Percentiles rank a stretch among this genome's conserved stretches.
Evolutionary conservation across 805 yeast genomes (phyloP).

Genomic region (Clavispora asparagi): DNA sequence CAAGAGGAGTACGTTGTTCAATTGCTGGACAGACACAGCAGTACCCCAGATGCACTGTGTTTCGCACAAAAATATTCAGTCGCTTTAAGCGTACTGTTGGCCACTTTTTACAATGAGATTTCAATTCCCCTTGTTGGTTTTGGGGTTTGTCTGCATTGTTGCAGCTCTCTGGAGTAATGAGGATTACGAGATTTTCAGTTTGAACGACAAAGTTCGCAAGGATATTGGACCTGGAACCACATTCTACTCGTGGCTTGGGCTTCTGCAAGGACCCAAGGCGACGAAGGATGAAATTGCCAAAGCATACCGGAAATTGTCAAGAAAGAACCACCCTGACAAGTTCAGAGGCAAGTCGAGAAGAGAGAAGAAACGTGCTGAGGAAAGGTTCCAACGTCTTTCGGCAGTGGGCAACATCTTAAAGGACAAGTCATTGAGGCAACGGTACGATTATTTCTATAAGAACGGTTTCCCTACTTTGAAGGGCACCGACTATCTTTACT

Average conservation of each 20-base stretch:
- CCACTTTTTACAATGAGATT: conserved; percentile 6
- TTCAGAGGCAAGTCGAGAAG: conserved; percentile 19
- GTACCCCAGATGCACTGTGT: background rate
- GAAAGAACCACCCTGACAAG: conserved; percentile 85
- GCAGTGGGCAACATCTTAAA: conserved; percentile 70
- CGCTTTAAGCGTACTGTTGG: background rate
- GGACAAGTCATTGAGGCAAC: conserved; percentile 45
- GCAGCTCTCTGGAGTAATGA: conserved; percentile 51
- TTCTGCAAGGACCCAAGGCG: conserved; percentile 43
- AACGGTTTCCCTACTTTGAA: conserved; percentile 85
- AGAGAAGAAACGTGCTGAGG: conserved; percentile 49
- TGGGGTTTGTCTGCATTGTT: conserved; percentile 16
- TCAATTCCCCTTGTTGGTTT: conserved; percentile 9
- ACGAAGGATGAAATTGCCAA: conserved; percentile 51
- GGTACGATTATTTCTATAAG: conserved; percentile 79
- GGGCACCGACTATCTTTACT: conserved; percentile 59
- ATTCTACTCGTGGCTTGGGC: conserved; percentile 64
- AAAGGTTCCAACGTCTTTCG: conserved; percentile 73
- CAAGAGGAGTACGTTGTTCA: too few species aligned
- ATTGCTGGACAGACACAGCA: too few species aligned
- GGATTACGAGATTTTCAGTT: conserved; percentile 77
- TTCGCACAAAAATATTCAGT: background rate
- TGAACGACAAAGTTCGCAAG: conserved; percentile 56
- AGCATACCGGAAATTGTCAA: conserved; percentile 67
- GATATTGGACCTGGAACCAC: conserved; percentile 60